Base-by-base conservation (phyloP, 192 early-diverging fungal species). In the Coemansia interrupta region DNA sequence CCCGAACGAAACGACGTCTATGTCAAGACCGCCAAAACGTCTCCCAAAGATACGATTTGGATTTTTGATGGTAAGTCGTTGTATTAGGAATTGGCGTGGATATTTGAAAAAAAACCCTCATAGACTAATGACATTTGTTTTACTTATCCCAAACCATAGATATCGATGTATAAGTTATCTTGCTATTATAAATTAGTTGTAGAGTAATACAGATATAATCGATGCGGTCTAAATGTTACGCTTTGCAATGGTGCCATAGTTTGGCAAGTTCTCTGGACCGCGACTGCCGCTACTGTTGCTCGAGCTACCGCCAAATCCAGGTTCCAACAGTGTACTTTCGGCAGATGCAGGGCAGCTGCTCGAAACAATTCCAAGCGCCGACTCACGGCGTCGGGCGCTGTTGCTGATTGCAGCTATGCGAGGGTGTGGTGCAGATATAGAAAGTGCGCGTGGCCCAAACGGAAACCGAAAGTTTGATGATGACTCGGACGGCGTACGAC, bases 31-130 rank as follows among this genome's bases (percentile, higher is more conserved):
- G 74, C 74, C 15, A 61, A 60, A 13, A 23, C 58, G n/a, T 78
- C 74, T 60, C 68, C 74, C 20, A 70, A 70, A 24, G 64, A 78
- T 46, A 71, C 74, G 5, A 17, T 64, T n/a, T 78, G 74, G 74
- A 46, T 78, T 6, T 78, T 78, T 53, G 74, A 78, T 26, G 74
- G 68, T 78, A 70, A 28, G 45, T 22, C 20, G 23, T 44, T 44
- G 2, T 41, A 8, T 41, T 6, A 41, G 8, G n/a, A n/a, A n/a
- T n/a, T n/a, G n/a, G n/a, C n/a, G n/a, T 6, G n/a, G 8, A 41
- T 15, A 41, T 15, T 41, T 26, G 26, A 26, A 4, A 26, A 3
- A 26, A n/a, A n/a, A n/a, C n/a, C n/a, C 26, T 1, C 26, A 3
- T 26, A 26, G 26, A 26, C 26, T 26, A 26, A 26, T 3, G 26